Evolutionary conservation across 1,284 basidiomycete genomes (phyloP).

Genomic region (Naganishia liquefaciens): DNA sequence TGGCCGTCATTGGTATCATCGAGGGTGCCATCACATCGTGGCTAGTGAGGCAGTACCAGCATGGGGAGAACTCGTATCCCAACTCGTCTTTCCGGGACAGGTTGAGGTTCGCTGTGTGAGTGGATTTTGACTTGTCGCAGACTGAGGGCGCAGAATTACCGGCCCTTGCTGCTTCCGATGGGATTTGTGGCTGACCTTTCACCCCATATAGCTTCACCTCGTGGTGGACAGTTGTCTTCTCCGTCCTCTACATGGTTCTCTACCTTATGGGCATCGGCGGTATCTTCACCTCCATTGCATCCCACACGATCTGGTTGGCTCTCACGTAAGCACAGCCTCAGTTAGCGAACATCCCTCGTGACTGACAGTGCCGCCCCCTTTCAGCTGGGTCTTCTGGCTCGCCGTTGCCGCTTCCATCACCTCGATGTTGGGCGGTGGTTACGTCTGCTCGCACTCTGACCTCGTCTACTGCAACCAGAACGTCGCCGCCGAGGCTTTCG

Average conservation of each 20-base stretch:
- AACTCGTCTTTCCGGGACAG: slow-evolving; percentile 46
- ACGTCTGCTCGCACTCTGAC: slow-evolving; percentile 39
- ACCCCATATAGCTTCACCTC: slow-evolving; percentile 43
- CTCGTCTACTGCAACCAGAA: slow-evolving; percentile 48
- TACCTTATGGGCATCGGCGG: slow-evolving; percentile 44
- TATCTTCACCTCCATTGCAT: slow-evolving; percentile 48
- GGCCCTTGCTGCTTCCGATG: not conserved
- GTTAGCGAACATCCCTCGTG: not conserved
- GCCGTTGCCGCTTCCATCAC: slow-evolving; percentile 49
- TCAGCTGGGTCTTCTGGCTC: slow-evolving; percentile 54
- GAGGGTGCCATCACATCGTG: slow-evolving; percentile 48
- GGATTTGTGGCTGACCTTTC: not conserved
- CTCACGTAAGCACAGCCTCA: slow-evolving; percentile 46
- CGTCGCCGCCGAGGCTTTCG: slow-evolving; percentile 52
- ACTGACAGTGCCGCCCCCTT: slow-evolving; percentile 3
- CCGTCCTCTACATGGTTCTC: slow-evolving; percentile 47
- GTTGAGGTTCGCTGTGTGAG: slow-evolving; percentile 48
- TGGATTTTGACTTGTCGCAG: not conserved
- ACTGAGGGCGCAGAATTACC: too few relatives aligned
- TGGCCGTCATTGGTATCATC: slow-evolving; percentile 49
- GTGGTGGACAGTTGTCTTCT: slow-evolving; percentile 54
- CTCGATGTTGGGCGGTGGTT: slow-evolving; percentile 47
- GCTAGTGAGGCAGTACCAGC: slow-evolving; percentile 42
- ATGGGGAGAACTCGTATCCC: slow-evolving; percentile 42
- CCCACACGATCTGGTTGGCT: slow-evolving; percentile 47